Base-by-base conservation (phyloP, 2,329 filamentous ascomycete genomes). In the Blumeria graminis region DNA sequence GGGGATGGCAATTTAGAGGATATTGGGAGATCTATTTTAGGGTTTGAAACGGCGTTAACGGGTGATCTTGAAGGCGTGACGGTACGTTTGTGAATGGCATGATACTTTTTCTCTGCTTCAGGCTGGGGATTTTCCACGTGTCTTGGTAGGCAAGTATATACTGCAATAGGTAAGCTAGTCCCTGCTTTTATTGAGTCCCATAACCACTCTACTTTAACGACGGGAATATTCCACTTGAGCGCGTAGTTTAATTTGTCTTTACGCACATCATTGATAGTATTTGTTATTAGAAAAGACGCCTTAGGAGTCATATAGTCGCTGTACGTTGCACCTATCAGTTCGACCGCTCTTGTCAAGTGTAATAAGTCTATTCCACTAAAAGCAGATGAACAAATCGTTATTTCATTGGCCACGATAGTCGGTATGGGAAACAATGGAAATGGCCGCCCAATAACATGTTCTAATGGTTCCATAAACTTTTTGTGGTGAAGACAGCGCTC, bases 401-500 rank as follows among this genome's bases (percentile, higher is more conserved):
- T 69, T n/a, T 70, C 72, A 9, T 76, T 22, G 28, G 48, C 36
- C 2, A 56, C 69, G 63, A 94, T 90, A 0, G 77, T 84, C 65
- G 71, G 63, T 35, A 93, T 78, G 39, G 80, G 83, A 61, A 86
- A 84, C 34, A 71, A 70, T 6, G 79, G 74, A 59, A 95, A 85
- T 1, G 92, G 88, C 6, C 78, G 79, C 58, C 86, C 88, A 28
- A 93, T 75, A 43, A 85, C 74, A 65, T 92, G 80, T 4, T 77
- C 72, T 55, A 73, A 71, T 5, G 88, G 86, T 34, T 83, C 72
- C 51, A 86, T 73, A 62, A 90, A 77, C 32, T 70, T 71, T 67
- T 86, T 92, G 60, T 78, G 78, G 65, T 89, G 81, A 41, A 98
- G 71, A 66, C 90, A 96, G 52, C 80, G 79, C 69, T 98, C 92